A percentile compares a stretch with the other conserved stretches of the same genome.
Evolutionary conservation across 257 asterid species (phyloP).

Genomic region (Solanum chiquidenum): DNA sequence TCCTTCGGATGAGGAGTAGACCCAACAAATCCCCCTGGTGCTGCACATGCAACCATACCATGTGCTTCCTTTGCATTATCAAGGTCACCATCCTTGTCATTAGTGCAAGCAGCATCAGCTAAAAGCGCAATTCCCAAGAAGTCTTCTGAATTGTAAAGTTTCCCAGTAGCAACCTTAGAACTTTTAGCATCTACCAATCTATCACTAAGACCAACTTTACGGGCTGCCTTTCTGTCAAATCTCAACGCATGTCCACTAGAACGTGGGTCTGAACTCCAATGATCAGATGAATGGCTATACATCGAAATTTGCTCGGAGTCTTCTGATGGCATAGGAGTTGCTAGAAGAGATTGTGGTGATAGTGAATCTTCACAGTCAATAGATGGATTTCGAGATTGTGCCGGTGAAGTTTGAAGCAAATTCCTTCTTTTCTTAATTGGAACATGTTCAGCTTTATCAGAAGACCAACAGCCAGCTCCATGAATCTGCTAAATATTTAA

Average conservation of each 20-base stretch:
- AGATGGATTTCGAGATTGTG: conserved; percentile 20
- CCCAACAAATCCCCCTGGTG: conserved; percentile 16
- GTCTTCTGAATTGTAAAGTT: conserved; percentile 30
- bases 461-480: conserved; percentile 14
- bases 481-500: conserved; percentile 33
- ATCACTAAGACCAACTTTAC: conserved; percentile 8
- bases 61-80: conserved; percentile 22
- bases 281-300: conserved; percentile 30
- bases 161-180: conserved; percentile 12
- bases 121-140: conserved; percentile 83
- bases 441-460: conserved; percentile 33
- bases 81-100: conserved; percentile 29
- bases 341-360: conserved; percentile 15
- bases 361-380: conserved; percentile 12
- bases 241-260: conserved; percentile 15
- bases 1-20: conserved; percentile 9
- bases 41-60: conserved; percentile 19
- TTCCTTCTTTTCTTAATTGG: conserved; percentile 67
- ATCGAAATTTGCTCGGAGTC: conserved; percentile 31
- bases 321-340: conserved; percentile 36
- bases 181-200: conserved; percentile 3
- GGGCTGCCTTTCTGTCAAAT: conserved; percentile 12
- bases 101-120: conserved; percentile 55
- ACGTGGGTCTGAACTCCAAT: neutral
- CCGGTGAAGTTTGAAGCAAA: conserved; percentile 31